Conservation (phyloP, 2,329 filamentous ascomycete species). For the Arthrinium phaeospermum region DNA sequence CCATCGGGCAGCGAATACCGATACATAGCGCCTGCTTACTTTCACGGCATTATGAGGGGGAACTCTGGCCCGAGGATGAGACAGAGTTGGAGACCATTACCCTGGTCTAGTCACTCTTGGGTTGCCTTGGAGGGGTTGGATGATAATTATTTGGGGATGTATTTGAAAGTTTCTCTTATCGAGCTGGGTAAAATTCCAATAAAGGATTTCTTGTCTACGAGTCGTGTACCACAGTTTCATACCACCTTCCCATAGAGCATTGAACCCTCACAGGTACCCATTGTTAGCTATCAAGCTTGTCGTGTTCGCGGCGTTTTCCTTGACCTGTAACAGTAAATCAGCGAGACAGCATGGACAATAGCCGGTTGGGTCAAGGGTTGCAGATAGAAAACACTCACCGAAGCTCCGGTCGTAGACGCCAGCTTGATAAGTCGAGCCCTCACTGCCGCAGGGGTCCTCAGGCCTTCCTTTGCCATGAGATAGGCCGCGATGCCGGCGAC, state of each 20-base stretch:
- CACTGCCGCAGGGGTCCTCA: conserved; percentile 23
- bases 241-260: not conserved
- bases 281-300: not conserved
- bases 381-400: not conserved
- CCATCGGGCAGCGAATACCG: not conserved
- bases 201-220: too few relatives aligned
- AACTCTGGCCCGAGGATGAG: not conserved
- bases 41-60: not conserved
- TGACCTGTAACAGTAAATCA: not conserved
- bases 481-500: conserved; percentile 59
- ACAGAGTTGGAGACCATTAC: not conserved
- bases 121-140: too few relatives aligned
- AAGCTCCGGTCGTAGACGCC: not conserved
- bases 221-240: too few relatives aligned
- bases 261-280: not conserved
- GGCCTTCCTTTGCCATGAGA: conserved; percentile 34
- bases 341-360: not conserved
- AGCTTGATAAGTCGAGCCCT: conserved; percentile 26
- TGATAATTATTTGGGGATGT: too few relatives aligned
- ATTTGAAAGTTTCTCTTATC: too few relatives aligned
- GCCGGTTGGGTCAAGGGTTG: not conserved
- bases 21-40: not conserved
- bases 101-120: not conserved
- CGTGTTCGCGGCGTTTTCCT: not conserved
- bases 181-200: too few relatives aligned